Base-by-base conservation (phyloP, 257 asterid species). In the Fraxinus americana region DNA sequence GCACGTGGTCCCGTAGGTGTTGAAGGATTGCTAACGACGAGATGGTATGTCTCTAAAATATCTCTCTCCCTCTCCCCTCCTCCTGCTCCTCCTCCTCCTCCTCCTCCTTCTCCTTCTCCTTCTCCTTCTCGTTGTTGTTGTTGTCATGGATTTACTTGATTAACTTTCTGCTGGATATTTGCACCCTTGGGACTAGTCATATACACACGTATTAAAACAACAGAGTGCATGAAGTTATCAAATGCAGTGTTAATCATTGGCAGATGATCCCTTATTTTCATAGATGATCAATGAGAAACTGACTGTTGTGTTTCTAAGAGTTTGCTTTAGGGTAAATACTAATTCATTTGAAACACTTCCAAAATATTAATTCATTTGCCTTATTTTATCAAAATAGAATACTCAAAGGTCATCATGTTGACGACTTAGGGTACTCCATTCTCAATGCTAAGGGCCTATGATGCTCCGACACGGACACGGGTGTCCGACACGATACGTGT, bases 1-100 rank as follows among this genome's bases (percentile, higher is more conserved):
- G 99, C 99, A 36, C 97, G 99, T 73, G 99, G 99, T 48, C 99
- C 99, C 7, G 99, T 95, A 29, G 98, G 99, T 35, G 97, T 93
- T 54, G 98, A 95, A 86, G 99, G 98, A 74, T 82, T 95, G 86
- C 92, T 95, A 25, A 95, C 99, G 25, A 91, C 97, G 21, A 81
- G 98, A 86, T 95, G 98, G 98, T 91, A 87, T 67, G 84, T 43
- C 79, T 82, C 39, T 66, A 11, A 21, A 2, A 21, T 7, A 35
- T 78, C 23, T 52, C 59, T 48, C 50, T 82, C 41, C 66, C 75
- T 73, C 43, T 38, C 1, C 8, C 10, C 8, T 38, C 0, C 27
- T 25, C 27, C 27, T 25, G 0, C 27, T 25, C 27, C 27, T 25
- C 27, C 27, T 25, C 27, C 27, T 25, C 27, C 27, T 25, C 27